phyloP scores from a whole-genome alignment of 371 early-diverging fungal genomes.

The Conidiobolus incongruus region DNA sequence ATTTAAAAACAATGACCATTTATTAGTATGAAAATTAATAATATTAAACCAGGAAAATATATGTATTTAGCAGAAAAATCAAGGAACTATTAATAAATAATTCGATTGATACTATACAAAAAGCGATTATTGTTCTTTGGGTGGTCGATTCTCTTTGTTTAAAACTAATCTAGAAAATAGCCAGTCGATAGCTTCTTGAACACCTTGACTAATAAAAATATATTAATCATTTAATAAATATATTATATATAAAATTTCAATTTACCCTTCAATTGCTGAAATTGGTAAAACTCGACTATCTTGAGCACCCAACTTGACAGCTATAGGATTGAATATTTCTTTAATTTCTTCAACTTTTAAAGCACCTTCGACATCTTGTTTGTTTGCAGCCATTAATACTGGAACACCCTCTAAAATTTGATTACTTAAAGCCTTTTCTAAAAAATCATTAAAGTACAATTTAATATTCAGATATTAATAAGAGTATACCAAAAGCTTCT shows the following conservation, averaged over 20 bases:
- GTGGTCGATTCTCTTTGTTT: constrained; percentile 59
- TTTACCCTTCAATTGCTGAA: constrained; percentile 59
- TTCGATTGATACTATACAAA: no score
- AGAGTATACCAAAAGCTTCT: constrained; percentile 43
- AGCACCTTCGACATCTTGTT: constrained; percentile 55
- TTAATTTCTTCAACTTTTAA: constrained; percentile 65
- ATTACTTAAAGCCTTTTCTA: constrained; percentile 46
- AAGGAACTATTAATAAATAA: no score
- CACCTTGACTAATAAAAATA: constrained; percentile 32
- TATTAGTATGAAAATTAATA: no score
- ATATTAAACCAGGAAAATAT: no score
- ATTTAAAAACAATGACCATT: no score
- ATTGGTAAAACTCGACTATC: constrained; percentile 44
- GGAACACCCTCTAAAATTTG: constrained; percentile 71
- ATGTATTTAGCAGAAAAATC: no score
- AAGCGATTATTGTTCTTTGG: constrained; percentile 21
- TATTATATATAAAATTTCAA: neutral
- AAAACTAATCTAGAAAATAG: constrained; percentile 44
- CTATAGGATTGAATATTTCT: constrained; percentile 76
- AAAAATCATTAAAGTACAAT: neutral
- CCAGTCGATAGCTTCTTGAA: constrained; percentile 75
- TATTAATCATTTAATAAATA: neutral
- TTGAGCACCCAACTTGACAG: constrained; percentile 48
- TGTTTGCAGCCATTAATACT: constrained; percentile 81
- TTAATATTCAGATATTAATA: neutral